Conservation (phyloP, 23 red algal genomes). For the Gracilaria vermiculophylla region DNA sequence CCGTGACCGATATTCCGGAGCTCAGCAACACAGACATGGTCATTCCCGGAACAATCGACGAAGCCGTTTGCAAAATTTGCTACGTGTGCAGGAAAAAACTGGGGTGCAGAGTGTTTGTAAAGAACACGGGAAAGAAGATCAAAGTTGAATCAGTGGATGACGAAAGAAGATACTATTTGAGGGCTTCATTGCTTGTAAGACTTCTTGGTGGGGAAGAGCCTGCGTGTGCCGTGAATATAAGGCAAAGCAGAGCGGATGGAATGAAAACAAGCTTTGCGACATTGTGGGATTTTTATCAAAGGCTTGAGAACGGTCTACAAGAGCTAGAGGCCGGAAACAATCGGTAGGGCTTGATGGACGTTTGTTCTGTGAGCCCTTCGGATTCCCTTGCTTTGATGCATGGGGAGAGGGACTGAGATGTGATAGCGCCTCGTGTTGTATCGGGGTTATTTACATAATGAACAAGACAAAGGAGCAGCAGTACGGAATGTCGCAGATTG, state of each 20-base stretch:
- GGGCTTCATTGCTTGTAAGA: constrained; percentile 1
- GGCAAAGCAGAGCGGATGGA: constrained; percentile 19
- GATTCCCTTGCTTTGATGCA: not conserved
- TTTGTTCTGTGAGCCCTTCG: not conserved
- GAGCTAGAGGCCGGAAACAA: not conserved
- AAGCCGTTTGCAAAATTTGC: constrained; percentile 34
- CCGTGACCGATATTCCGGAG: constrained; percentile 11
- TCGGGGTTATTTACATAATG: not conserved
- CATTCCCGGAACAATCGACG: constrained; percentile 37
- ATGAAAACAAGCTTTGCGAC: constrained; percentile 29
- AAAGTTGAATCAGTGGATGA: constrained; percentile 17
- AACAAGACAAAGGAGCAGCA: not conserved
- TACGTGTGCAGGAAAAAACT: constrained; percentile 43
- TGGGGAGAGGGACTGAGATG: not conserved
- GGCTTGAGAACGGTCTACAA: constrained; percentile 5
- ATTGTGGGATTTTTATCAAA: constrained; percentile 35
- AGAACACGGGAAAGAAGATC: constrained; percentile 36
- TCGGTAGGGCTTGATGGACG: not conserved
- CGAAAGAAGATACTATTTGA: not conserved
- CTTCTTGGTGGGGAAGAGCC: constrained; percentile 1
- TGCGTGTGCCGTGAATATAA: constrained; percentile 22
- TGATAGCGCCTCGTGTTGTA: not conserved
- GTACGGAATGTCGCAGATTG: not conserved
- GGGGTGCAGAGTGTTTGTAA: constrained; percentile 33
- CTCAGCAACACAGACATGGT: constrained; percentile 14